Evolutionary conservation across 495 filamentous ascomycete genomes (phyloP), one percentile per base, ranked within the genome.

Genomic region (Aspergillus carlsbadensis): DNA sequence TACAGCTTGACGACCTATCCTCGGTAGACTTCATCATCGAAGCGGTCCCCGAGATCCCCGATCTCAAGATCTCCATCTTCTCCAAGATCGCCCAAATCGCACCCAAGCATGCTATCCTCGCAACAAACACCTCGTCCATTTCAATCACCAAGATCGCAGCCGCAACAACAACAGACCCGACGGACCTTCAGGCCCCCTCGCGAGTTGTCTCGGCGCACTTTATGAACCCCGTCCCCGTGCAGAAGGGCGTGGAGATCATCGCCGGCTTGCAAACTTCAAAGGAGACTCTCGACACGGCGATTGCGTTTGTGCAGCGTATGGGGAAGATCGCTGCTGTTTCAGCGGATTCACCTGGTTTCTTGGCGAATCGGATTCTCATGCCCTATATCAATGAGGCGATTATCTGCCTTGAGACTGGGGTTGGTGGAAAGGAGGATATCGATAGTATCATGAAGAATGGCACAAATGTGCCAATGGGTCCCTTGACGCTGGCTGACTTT

Each of bases 371-470:
- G 10, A 98, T 99, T 47, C 75, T 99, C 59, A 97, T 99, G 94
- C 94, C 94, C 0, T 99, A 99, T 69, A 96, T 99, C 76, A 99
- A 99, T 70, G 94, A 99, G 75, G 94, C 94, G 2, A 79, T 99
- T 35, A 96, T 96, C 56, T 99, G 94, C 72, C 77, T 99, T 6
- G 94, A 99, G 70, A 98, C 94, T 1, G 90, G 90, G 2, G 84
- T 99, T 2, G 94, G 95, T 14, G 76, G 77, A 52, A 87, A 87
- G 52, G 90, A 97, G 54, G 87, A 92, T 60, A 98, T 99, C 56
- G 94, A 99, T 68, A 87, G 78, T 56, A 98, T 96, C 63, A 99
- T 99, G 94, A 97, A 96, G 83, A 96, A 96, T 60, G 94, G 94
- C 29, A 98, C 94, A 15, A 96, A 96, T 70, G 94, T 98, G 44